Evolutionary conservation across 2,329 filamentous ascomycete species (phyloP), one percentile per base, ranked within the genome.

Genomic region (Paecilomyces sp.): DNA sequence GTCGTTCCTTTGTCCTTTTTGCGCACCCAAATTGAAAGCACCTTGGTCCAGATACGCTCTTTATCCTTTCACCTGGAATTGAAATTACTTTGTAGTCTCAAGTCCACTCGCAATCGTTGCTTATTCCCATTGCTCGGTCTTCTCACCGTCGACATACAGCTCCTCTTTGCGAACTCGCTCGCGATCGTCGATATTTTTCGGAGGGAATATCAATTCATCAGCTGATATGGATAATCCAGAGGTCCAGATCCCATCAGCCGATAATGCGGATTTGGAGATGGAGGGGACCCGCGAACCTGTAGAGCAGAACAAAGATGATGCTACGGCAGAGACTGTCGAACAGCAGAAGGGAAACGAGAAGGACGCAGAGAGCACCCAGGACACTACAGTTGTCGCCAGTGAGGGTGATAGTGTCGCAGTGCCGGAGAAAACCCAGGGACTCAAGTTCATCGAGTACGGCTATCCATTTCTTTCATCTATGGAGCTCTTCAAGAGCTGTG

Each of bases 371-470:
- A 68, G 59, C 13, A 41, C 15, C 3, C 34, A 36, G 18, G 66
- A 71, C 53, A 57, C 54, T 15, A 57, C 57, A 50, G 33, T 70
- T n/a, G 56, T 56, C n/a, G 63, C 24, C 6, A 53, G 70, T 63
- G 64, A 58, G 60, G 64, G 22, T 25, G 34, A 50, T 22, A 47
- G 30, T 24, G 25, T 51, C 55, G 57, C 56, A 52, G 65, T 66
- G 24, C 57, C 60, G 3, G 67, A 67, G 58, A 68, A 64, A 57
- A 67, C 60, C 28, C 54, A 61, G 12, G 57, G 61, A 2, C 55
- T 67, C 57, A 66, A 66, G 51, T 74, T 73, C 57, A 63, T 73
- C 25, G 66, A 72, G 71, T 74, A 67, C 64, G 67, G 34, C 18
- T 13, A 15, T 31, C 22, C 56, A 33, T 30, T 36, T 24, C 25